A percentile compares a stretch with the other conserved stretches of the same genome.
phyloP scores from a whole-genome alignment of 2,329 filamentous ascomycete species.

The Dothideomycetidae sp. region DNA sequence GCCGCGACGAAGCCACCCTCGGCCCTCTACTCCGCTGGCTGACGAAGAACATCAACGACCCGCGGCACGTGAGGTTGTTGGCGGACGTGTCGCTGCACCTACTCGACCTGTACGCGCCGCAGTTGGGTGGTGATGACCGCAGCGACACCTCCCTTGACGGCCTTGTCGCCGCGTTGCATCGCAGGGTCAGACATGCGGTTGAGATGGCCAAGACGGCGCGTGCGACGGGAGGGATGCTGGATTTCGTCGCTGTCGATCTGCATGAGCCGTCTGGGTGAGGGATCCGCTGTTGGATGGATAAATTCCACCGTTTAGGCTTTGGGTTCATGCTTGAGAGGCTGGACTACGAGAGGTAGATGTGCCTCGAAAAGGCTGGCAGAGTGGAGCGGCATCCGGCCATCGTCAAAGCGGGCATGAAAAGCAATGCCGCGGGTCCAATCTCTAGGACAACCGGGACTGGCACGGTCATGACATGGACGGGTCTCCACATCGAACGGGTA shows the following conservation, averaged over 20 bases:
- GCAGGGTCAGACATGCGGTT: slow-evolving; percentile 59
- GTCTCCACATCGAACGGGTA: too few species aligned
- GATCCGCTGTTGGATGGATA: too few species aligned
- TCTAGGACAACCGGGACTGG: too few species aligned
- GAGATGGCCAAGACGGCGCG: slow-evolving; percentile 73
- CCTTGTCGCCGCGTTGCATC: slow-evolving; percentile 53
- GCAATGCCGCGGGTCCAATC: too few species aligned
- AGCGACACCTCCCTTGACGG: slow-evolving; percentile 58
- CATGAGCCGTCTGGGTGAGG: too few species aligned
- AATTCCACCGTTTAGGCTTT: too few species aligned
- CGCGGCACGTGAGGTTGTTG: slow-evolving; percentile 64
- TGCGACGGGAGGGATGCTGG: slow-evolving; percentile 76
- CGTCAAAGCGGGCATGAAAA: too few species aligned
- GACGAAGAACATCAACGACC: slow-evolving; percentile 64
- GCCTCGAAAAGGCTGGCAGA: background rate
- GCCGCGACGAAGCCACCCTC: slow-evolving; percentile 66
- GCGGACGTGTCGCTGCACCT: slow-evolving; percentile 72
- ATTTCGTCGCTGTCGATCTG: slow-evolving; percentile 53
- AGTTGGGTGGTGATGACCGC: slow-evolving; percentile 39
- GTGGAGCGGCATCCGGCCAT: too few species aligned
- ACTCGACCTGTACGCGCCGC: slow-evolving; percentile 75
- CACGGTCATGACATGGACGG: too few species aligned
- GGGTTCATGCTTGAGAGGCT: too few species aligned
- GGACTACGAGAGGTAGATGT: too few species aligned
- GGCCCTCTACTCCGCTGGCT: slow-evolving; percentile 77